These are phyloP conservation scores for Colletotrichum incanum DNA, from an alignment of 2,329 filamentous ascomycete genomes.

Conservation along the genomic window DNA sequence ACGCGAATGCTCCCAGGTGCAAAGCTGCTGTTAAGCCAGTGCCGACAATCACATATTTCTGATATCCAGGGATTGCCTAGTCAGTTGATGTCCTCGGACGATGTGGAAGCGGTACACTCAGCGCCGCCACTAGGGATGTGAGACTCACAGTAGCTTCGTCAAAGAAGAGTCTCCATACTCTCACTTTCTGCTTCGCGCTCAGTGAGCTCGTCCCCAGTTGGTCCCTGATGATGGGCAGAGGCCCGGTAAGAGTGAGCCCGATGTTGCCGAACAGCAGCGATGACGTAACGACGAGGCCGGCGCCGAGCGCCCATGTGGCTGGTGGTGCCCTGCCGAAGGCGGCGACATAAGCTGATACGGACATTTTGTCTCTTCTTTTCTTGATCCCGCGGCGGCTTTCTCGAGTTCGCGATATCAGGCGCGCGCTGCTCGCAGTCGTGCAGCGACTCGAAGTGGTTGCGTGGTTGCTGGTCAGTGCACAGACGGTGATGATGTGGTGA, in stretches of 20 bases:
- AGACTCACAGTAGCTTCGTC: conserved; percentile 10
- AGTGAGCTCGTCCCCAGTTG: conserved; percentile 13
- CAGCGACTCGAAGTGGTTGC: not conserved
- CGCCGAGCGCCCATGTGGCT: conserved; percentile 10
- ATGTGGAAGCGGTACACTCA: not conserved
- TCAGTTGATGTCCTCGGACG: not conserved
- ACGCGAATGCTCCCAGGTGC: conserved; percentile 6
- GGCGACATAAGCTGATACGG: conserved; percentile 17
- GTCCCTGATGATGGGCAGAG: conserved; percentile 22
- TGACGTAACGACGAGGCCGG: conserved; percentile 19
- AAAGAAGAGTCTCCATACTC: conserved; percentile 22
- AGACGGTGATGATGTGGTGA: conserved; percentile 13
- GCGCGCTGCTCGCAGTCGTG: conserved; percentile 12
- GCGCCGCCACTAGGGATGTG: not conserved
- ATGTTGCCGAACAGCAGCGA: conserved; percentile 17
- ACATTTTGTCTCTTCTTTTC: not conserved
- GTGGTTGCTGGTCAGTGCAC: conserved; percentile 20
- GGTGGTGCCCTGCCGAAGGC: conserved; percentile 14
- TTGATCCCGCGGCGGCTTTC: not conserved
- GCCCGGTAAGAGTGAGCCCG: conserved; percentile 11
- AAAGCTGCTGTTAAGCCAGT: conserved; percentile 13
- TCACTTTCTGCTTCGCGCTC: conserved; percentile 21
- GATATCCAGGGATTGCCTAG: not conserved
- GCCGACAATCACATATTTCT: conserved; percentile 7
- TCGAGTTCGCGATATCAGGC: not conserved